Percentiles rank a stretch among this genome's conserved stretches.
These are phyloP conservation scores for Oenanthe sinensis DNA, from an alignment of 129 eudicot species.

Conservation along the genomic window DNA sequence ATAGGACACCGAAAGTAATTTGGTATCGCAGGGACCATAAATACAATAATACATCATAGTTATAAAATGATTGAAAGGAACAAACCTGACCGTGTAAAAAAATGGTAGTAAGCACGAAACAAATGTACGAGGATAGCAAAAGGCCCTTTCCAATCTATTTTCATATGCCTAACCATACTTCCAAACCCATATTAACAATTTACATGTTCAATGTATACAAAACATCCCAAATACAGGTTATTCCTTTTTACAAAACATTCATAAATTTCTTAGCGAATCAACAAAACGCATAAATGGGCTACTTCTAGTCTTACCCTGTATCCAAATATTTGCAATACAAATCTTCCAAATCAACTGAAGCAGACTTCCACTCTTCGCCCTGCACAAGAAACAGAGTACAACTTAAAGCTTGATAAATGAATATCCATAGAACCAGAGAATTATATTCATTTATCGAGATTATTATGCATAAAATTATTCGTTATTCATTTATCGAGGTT, in stretches of 20 bases:
- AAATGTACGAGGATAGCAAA: background rate
- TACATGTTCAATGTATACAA: background rate
- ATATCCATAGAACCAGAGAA: too few relatives aligned
- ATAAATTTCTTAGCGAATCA: background rate
- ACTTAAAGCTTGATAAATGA: too few relatives aligned
- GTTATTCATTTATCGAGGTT: too few relatives aligned
- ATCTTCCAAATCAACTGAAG: slow-evolving; percentile 49
- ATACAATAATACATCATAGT: background rate
- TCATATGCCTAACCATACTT: background rate
- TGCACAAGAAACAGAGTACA: slow-evolving; percentile 23
- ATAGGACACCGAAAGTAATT: background rate
- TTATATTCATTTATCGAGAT: too few relatives aligned
- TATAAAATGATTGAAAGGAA: background rate
- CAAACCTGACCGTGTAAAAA: too few relatives aligned
- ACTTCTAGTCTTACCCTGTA: slow-evolving; percentile 29
- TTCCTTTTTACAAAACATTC: background rate
- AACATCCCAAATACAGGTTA: background rate
- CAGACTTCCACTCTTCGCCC: slow-evolving; percentile 49
- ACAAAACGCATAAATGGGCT: background rate
- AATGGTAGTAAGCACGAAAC: background rate
- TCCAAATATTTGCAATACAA: slow-evolving; percentile 42
- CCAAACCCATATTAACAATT: background rate
- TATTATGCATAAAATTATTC: too few relatives aligned
- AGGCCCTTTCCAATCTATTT: too few relatives aligned
- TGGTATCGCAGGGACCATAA: background rate